Evolutionary conservation across 1,284 basidiomycete genomes (phyloP).

Genomic region (Tilletiopsis washingtonensis): DNA sequence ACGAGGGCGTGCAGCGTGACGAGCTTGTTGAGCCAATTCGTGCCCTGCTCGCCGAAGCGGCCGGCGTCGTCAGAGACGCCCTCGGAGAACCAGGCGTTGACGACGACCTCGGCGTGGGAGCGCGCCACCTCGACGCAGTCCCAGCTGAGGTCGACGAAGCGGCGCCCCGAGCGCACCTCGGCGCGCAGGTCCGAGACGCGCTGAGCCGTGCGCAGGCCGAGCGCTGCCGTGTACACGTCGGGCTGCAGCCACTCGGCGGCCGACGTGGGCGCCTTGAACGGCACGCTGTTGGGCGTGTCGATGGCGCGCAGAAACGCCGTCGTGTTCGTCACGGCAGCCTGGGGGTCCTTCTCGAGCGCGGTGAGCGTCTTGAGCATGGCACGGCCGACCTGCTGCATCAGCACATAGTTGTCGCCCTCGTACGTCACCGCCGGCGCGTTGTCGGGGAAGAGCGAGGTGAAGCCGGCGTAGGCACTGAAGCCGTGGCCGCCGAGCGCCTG

Average conservation of each 20-base stretch:
- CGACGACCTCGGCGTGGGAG: constrained; percentile 34
- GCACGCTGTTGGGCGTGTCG: constrained; percentile 13
- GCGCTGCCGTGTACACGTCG: constrained; percentile 24
- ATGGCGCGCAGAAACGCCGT: constrained; percentile 29
- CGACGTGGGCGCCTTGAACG: constrained; percentile 18
- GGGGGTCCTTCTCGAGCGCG: constrained; percentile 21
- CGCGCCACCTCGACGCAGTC: constrained; percentile 41
- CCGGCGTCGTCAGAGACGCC: constrained; percentile 22
- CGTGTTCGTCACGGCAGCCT: constrained; percentile 21
- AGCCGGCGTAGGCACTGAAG: constrained; percentile 61
- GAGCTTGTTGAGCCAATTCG: constrained; percentile 27
- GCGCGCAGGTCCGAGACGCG: constrained; percentile 31
- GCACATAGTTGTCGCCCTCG: constrained; percentile 33
- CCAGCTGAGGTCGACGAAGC: constrained; percentile 29
- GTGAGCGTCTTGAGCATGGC: constrained; percentile 37
- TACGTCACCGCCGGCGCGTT: constrained; percentile 17
- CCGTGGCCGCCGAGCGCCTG: constrained; percentile 71
- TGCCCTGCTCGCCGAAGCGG: constrained; percentile 15
- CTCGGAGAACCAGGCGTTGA: constrained; percentile 39
- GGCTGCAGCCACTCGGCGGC: constrained; percentile 29
- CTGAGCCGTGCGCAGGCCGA: constrained; percentile 30
- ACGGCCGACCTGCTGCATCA: constrained; percentile 34
- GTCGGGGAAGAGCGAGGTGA: constrained; percentile 10
- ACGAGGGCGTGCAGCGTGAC: constrained; percentile 29
- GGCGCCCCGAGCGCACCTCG: constrained; percentile 23